Evolutionary conservation across 2,329 filamentous ascomycete genomes (phyloP).

Genomic region (Emericellopsis atlantica): DNA sequence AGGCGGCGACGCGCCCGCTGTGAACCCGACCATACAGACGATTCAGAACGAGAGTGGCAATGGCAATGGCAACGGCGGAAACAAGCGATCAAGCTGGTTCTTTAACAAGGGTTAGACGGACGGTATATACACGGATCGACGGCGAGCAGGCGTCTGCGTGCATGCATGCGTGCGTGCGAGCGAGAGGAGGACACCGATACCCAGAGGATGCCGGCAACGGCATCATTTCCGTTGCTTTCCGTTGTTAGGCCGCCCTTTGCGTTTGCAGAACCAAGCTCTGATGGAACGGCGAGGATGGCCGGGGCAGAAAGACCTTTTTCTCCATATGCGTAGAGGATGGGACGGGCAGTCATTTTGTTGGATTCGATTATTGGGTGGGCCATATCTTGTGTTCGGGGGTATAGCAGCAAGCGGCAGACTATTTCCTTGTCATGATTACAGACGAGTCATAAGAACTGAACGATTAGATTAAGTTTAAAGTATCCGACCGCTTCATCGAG

Average conservation of each 20-base stretch:
- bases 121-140: background rate
- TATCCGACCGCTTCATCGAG: too few species aligned
- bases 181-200: background rate
- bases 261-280: too few species aligned
- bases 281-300: too few species aligned
- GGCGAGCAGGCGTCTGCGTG: background rate
- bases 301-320: background rate
- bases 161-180: background rate
- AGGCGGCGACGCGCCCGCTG: conserved; percentile 27
- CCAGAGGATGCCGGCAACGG: background rate
- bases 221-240: background rate
- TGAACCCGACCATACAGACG: conserved; percentile 43
- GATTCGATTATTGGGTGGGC: background rate
- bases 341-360: background rate
- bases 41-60: conserved; percentile 39
- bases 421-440: conserved; percentile 12
- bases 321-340: too few species aligned
- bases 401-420: background rate
- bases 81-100: conserved; percentile 64
- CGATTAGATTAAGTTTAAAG: conserved; percentile 2
- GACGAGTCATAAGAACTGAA: conserved; percentile 18
- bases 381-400: background rate
- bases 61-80: conserved; percentile 14
- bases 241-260: background rate
- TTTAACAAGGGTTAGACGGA: conserved; percentile 45